Evolutionary conservation across 768 basidiomycete species (phyloP), one percentile per base, ranked within the genome.

Genomic region (Serendipita sp.): DNA sequence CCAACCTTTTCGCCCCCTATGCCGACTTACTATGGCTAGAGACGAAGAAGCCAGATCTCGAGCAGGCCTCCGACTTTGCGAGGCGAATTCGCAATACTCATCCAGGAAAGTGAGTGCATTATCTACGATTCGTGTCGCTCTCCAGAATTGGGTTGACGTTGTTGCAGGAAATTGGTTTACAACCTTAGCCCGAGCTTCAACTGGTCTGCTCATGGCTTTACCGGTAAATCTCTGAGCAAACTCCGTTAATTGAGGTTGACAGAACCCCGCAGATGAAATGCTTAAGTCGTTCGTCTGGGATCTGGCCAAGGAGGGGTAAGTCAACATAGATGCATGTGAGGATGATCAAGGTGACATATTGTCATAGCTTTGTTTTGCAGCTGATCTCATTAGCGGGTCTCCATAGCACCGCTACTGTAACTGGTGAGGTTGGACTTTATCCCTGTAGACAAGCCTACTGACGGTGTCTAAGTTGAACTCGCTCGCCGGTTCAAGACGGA

Each of bases 111-210:
- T 85, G 29, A 37, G 72, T 68, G 36, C 23, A 1, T 64, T 6
- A 6, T 53, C 44, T 11, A 31, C 11, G 31, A 31, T 53, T 23
- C 2, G 4, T 13, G n/a, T 27, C 29, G 36, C 33, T 44, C 11
- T 40, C 40, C 5, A 40, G 40, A 40, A 40, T 40, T 6, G 2
- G 6, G 40, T 40, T 40, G 13, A 40, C 40, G 3, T 29, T 13
- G 23, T 55, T 1, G 6, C 44, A 27, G 46, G 23, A 18, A 83
- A 84, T 82, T 96, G 68, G 91, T 95, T 23, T 96, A 94, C 72
- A 96, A 95, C 72, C 75, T 96, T 64, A 92, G 90, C 69, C 93
- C 92, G 3, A 91, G 89, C 70, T 95, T 95, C 77, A 92, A 94
- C 72, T 95, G 91, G 92, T 76, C 82, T n/a, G 80, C 78, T 29